Base-by-base conservation (phyloP, 2,329 filamentous ascomycete species). In the Fusarium sambucinum region DNA sequence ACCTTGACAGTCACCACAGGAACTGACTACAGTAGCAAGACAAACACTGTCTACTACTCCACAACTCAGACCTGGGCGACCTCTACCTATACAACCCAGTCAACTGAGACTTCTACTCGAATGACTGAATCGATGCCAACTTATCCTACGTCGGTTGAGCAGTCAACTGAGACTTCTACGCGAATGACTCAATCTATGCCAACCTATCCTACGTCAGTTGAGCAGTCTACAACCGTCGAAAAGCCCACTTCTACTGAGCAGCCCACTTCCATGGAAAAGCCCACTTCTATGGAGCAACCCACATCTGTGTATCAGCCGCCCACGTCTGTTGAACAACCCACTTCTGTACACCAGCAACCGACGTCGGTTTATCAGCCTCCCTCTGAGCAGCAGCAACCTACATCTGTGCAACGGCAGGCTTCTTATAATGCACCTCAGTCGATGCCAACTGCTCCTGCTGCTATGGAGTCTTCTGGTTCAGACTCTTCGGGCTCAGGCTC, bases 11-110 rank as follows among this genome's bases (percentile, higher is more conserved):
- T 11, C 13, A 13, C 14, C 47, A 48, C 13, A 23, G 52, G 2
- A 19, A 59, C 57, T n/a, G 12, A n/a, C 6, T 19, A 44, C 7
- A 50, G 23, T 11, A 50, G 21, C 4, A 25, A 33, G 1, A 62
- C 58, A 3, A 54, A 23, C 4, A 64, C 53, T 2, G 45, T 59
- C 30, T 29, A 46, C 45, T 40, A 30, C n/a, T 58, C 59, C 1
- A 64, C 59, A 7, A 64, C 59, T 6, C 47, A 64, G 53, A 27
- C 29, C 6, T 59, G 57, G 30, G 45, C 40, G 21, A 64, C 59
- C 13, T 47, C 59, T 17, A 3, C 19, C 37, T 13, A 32, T 17
- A n/a, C 25, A 12, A 17, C 45, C 21, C 23, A 61, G 29, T 21
- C 51, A 5, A 47, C 19, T 7, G 29, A n/a, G 13, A 33, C 50